Conservation (phyloP, 257 asterid species). For the Forsythia viridissima region DNA sequence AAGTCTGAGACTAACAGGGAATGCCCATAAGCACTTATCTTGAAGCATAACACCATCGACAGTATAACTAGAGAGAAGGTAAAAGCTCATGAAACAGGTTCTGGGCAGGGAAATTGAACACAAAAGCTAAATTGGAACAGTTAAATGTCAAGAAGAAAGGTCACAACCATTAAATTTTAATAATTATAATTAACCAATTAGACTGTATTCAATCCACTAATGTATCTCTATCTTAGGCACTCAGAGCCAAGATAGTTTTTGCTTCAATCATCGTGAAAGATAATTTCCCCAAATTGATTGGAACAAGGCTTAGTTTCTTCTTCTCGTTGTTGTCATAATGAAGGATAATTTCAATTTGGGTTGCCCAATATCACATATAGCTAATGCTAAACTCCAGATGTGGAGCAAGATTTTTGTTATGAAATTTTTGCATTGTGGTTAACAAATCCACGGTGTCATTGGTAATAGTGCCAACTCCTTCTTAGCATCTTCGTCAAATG, state of each 20-base stretch:
- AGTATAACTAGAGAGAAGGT: not conserved
- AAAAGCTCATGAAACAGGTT: not conserved
- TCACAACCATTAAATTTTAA: not conserved
- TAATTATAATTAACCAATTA: not conserved
- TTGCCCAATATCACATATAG: not conserved
- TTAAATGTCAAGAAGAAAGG: not conserved
- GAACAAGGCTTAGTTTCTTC: not conserved
- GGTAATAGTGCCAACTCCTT: not conserved
- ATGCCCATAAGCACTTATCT: not conserved
- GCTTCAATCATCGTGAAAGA: not conserved
- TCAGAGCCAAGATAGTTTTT: not conserved
- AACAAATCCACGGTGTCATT: not conserved
- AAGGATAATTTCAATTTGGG: not conserved
- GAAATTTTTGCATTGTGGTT: not conserved
- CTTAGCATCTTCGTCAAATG: not conserved
- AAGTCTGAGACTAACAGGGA: not conserved
- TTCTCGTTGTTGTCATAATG: not conserved
- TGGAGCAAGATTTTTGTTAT: not conserved
- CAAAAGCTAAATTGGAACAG: not conserved
- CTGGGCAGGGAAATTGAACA: not conserved
- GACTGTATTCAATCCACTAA: not conserved
- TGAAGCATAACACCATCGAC: not conserved
- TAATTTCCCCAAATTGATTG: not conserved
- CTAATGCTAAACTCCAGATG: not conserved
- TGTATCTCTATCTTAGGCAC: not conserved